Percentiles rank a stretch among this genome's conserved stretches.
Conservation (phyloP, 139 green algal species). For the Deuterostichococcus epilithicus region DNA sequence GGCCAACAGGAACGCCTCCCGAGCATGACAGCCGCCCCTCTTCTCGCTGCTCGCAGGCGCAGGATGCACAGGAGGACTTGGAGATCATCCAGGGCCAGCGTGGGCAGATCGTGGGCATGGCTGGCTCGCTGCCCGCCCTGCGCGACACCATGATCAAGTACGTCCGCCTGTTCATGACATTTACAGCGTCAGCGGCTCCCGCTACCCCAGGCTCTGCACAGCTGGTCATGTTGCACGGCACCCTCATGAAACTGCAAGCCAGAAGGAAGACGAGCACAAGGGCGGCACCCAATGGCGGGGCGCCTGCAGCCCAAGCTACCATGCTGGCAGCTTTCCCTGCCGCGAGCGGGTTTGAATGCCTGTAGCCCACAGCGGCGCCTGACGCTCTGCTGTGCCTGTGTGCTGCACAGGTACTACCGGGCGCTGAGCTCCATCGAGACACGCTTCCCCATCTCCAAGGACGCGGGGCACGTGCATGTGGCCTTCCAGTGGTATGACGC, state of each 20-base stretch:
- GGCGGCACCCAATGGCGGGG: no score
- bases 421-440: conserved; percentile 79
- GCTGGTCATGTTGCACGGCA: no score
- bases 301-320: no score
- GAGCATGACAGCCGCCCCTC: no score
- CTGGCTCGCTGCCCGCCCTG: conserved; percentile 29
- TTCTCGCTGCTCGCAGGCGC: neutral
- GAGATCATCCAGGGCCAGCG: conserved; percentile 53
- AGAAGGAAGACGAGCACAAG: no score
- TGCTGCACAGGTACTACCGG: conserved; percentile 71
- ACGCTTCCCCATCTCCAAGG: conserved; percentile 84
- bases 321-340: no score
- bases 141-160: conserved; percentile 65
- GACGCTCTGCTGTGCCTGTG: no score
- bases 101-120: conserved; percentile 36
- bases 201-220: no score
- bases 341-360: no score
- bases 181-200: neutral
- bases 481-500: conserved; percentile 75
- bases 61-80: conserved; percentile 69
- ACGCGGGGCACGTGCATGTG: conserved; percentile 58
- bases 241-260: no score
- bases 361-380: no score
- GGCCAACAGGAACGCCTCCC: no score
- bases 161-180: neutral